A percentile compares a stretch with the other conserved stretches of the same genome.
Evolutionary conservation across 2,329 filamentous ascomycete genomes (phyloP).

Genomic region (Fusarium burgessii): DNA sequence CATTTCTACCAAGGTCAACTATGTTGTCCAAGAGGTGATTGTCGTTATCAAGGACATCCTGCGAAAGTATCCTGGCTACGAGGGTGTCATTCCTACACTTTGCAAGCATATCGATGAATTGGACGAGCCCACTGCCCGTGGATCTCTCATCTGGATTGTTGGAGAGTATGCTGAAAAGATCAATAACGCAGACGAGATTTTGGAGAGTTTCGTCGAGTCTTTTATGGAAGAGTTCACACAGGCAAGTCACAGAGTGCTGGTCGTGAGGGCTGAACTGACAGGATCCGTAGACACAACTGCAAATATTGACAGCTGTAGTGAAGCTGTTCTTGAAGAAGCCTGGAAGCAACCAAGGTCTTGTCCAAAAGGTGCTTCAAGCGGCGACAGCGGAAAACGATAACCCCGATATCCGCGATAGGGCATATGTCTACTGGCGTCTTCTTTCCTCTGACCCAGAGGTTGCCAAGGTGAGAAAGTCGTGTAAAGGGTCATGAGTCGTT

Average conservation of each 20-base stretch:
- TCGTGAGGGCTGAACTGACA: not conserved
- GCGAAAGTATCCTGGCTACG: conserved; percentile 96
- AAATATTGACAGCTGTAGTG: conserved; percentile 96
- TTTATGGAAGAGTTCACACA: conserved; percentile 98
- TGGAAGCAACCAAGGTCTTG: conserved; percentile 87
- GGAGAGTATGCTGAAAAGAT: conserved; percentile 99
- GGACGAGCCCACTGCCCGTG: conserved; percentile 91
- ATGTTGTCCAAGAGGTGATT: conserved; percentile 97
- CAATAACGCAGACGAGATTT: conserved; percentile 95
- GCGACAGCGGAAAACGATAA: conserved; percentile 97
- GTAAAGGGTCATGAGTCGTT: not conserved
- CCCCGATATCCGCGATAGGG: conserved; percentile 94
- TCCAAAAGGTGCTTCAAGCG: conserved; percentile 93
- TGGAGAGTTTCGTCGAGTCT: conserved; percentile 89
- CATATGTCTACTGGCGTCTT: conserved; percentile 98
- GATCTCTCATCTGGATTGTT: conserved; percentile 97
- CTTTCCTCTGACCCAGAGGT: conserved; percentile 91
- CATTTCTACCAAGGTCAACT: conserved; percentile 98
- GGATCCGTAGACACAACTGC: conserved; percentile 82
- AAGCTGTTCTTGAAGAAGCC: conserved; percentile 98
- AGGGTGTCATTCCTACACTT: conserved; percentile 95
- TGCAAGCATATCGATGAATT: conserved; percentile 98
- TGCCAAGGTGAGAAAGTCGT: conserved; percentile 73
- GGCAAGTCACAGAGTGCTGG: conserved; percentile 59
- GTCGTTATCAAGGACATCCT: conserved; percentile 99